A percentile compares a stretch with the other conserved stretches of the same genome.
Conservation (phyloP, 768 basidiomycete genomes). For the Mycena indigotica region DNA sequence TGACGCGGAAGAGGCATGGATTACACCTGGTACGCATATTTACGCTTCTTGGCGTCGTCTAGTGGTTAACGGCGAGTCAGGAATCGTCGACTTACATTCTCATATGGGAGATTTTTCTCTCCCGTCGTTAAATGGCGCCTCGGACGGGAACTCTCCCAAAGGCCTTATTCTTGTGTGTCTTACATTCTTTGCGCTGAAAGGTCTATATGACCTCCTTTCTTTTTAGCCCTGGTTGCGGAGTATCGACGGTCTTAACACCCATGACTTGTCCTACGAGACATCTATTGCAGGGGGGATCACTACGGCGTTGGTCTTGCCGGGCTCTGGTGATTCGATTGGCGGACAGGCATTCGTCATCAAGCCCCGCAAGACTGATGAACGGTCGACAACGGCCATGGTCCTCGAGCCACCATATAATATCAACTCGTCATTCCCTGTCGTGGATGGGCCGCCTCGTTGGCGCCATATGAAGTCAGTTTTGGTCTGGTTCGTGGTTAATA, state of each 20-base stretch:
- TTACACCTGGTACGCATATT: constrained; percentile 57
- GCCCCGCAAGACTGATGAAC: constrained; percentile 69
- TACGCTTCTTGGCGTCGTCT: not conserved
- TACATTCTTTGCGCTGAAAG: not conserved
- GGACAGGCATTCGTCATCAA: constrained; percentile 82
- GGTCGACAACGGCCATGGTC: constrained; percentile 72
- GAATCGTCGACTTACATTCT: constrained; percentile 66
- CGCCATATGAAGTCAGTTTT: constrained; percentile 71
- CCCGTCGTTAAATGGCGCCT: constrained; percentile 53
- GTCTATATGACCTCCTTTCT: not conserved
- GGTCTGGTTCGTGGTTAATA: not conserved
- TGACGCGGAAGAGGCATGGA: constrained; percentile 71
- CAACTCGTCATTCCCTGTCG: constrained; percentile 50
- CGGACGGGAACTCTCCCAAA: constrained; percentile 59
- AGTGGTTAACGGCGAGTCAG: constrained; percentile 30
- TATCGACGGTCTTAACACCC: constrained; percentile 80
- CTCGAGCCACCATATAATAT: constrained; percentile 73
- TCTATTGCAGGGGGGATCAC: constrained; percentile 83
- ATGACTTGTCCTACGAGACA: constrained; percentile 69
- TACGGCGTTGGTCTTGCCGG: constrained; percentile 74
- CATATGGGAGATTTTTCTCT: constrained; percentile 60
- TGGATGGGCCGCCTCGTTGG: constrained; percentile 56
- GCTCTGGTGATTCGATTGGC: constrained; percentile 67
- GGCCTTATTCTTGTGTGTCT: constrained; percentile 19
- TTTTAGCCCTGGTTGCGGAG: constrained; percentile 64